Conservation (phyloP, 140 eudicot species). For the Flaveria floridana region DNA sequence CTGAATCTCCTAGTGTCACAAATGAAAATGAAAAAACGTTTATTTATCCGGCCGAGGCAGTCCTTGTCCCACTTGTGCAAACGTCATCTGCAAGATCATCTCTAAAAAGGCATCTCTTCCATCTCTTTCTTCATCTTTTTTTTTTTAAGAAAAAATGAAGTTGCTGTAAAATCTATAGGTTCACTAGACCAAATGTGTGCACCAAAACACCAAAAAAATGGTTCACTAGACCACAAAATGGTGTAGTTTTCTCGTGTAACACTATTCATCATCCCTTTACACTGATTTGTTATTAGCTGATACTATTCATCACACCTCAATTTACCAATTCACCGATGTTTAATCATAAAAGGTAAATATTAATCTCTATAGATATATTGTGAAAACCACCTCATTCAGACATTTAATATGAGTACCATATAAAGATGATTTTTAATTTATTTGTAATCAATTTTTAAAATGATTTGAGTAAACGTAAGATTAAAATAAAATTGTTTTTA, state of each 20-base stretch:
- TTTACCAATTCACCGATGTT: not conserved
- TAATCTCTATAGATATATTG: not conserved
- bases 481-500: not conserved
- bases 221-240: not conserved
- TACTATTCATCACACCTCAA: not conserved
- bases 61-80: conserved; percentile 90
- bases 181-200: not conserved
- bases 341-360: not conserved
- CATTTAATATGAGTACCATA: not conserved
- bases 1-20: conserved; percentile 45
- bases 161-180: not conserved
- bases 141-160: not conserved
- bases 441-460: not conserved
- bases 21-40: conserved; percentile 62
- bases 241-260: conserved; percentile 1
- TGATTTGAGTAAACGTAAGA: not conserved
- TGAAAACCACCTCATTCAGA: not conserved
- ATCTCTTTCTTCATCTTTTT: conserved; percentile 19
- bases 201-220: not conserved
- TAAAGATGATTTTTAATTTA: not conserved
- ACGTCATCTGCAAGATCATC: conserved; percentile 84
- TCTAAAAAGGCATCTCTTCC: conserved; percentile 56
- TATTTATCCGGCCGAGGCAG: conserved; percentile 89
- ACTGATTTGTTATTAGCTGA: not conserved
- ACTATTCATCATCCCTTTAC: not conserved